Evolutionary conservation across 139 green algal species (phyloP).

Genomic region (Closterium sp.): DNA sequence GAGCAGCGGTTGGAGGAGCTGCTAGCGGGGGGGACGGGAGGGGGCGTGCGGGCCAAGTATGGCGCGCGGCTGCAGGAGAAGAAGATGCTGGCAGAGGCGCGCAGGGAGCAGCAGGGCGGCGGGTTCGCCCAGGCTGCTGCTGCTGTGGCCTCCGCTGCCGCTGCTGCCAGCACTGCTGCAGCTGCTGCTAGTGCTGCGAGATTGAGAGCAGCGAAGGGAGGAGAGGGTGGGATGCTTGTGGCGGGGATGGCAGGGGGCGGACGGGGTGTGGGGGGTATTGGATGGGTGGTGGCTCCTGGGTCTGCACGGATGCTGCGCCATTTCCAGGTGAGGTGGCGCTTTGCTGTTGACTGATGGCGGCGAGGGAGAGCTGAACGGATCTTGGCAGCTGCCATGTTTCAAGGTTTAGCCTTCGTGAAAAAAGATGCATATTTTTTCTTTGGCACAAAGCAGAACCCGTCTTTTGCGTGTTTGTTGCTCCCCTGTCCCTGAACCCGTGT

Average conservation of each 20-base stretch:
- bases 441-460: too few relatives aligned
- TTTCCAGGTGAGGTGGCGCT: constrained; percentile 14
- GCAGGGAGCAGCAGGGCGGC: constrained; percentile 1
- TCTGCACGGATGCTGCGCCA: constrained; percentile 4
- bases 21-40: constrained; percentile 9
- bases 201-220: not conserved
- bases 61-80: constrained; percentile 21
- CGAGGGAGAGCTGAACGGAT: too few relatives aligned
- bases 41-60: constrained; percentile 33
- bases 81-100: constrained; percentile 22
- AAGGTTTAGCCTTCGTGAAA: too few relatives aligned
- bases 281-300: constrained; percentile 20
- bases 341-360: not conserved
- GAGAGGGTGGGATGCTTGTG: not conserved
- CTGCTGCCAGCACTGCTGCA: not conserved
- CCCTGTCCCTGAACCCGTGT: not conserved
- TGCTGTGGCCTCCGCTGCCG: not conserved
- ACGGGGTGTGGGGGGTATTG: not conserved
- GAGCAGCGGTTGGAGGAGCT: constrained; percentile 21
- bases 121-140: not conserved
- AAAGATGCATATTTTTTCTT: too few relatives aligned
- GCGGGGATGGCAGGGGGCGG: not conserved
- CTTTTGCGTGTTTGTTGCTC: not conserved
- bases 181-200: not conserved
- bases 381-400: too few relatives aligned